Conservation (phyloP, 805 yeast species). For the Lachancea thermotolerans region DNA sequence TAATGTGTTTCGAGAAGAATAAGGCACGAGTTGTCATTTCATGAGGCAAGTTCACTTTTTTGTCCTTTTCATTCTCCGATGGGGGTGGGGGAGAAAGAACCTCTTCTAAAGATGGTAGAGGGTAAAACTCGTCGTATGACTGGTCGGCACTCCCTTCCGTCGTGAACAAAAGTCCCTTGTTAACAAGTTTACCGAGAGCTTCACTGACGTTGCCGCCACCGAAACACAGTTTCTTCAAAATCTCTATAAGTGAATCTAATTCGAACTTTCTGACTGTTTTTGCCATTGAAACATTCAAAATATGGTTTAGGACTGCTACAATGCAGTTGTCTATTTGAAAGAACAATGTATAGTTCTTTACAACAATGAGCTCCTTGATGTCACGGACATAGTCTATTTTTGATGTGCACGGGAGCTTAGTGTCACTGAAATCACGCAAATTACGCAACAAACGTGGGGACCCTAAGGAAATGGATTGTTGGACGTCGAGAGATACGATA, state of each 20-base stretch:
- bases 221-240: constrained; percentile 30
- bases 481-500: constrained; percentile 36
- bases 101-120: constrained; percentile 28
- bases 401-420: constrained; percentile 37
- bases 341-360: constrained; percentile 41
- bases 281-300: constrained; percentile 29
- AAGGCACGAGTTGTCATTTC: constrained; percentile 36
- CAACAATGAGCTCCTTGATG: constrained; percentile 40
- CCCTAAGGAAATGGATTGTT: constrained; percentile 38
- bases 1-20: constrained; percentile 34
- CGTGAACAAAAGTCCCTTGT: constrained; percentile 26
- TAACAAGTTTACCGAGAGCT: constrained; percentile 22
- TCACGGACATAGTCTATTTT: constrained; percentile 34
- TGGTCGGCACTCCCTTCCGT: constrained; percentile 29
- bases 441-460: constrained; percentile 35
- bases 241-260: constrained; percentile 33
- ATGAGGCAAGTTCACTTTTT: constrained; percentile 34
- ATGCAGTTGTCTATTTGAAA: constrained; percentile 40
- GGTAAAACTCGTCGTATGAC: constrained; percentile 27
- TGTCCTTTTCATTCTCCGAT: constrained; percentile 18
- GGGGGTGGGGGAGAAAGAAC: constrained; percentile 16
- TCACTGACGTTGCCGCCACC: constrained; percentile 28
- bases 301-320: constrained; percentile 28
- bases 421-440: constrained; percentile 36
- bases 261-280: constrained; percentile 39